Base-by-base conservation (phyloP, 768 basidiomycete genomes). In the Phaeotremella skinneri region DNA sequence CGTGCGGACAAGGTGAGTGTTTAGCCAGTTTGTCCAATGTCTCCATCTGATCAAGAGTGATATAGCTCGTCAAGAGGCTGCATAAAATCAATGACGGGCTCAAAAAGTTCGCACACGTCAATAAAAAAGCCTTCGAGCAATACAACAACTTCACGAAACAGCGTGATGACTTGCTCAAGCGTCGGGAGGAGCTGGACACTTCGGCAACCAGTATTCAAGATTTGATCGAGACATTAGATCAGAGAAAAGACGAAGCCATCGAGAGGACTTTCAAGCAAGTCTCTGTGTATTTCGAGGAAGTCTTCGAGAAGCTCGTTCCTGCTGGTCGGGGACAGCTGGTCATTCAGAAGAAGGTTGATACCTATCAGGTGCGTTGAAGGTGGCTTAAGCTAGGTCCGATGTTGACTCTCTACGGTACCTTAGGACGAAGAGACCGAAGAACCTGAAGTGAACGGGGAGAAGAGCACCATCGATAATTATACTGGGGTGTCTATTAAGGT, bases 61-160 rank as follows among this genome's bases (percentile, higher is more conserved):
- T 60, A 20, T 68, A 99, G 94, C 82, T 99, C 45, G 85, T 93
- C 69, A 94, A 91, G 79, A 88, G 88, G 64, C 82, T 99, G n/a
- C 92, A 94, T 66, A 81, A 83, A 14, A 87, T 92, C 61, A 96
- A 97, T 71, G 93, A 98, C 71, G 84, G 85, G 26, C 80, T 99
- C 67, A 94, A 96, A 77, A 94, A 92, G 76, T 99, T 93, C 70
- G 90, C 91, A 0, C 92, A 97, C 73, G 94, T 98, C 62, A 99
- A 99, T 81, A 99, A 99, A 82, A 97, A 98, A 73, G 96, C 94
- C 1, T 94, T 94, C 73, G 96, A 99, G 75, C 94, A 98, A 76
- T 98, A 96, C 80, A 90, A 84, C 75, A 93, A 91, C 74, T 98
- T 98, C 76, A 96, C 93, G 6, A 97, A 94, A 74, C 94, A 98